These are phyloP conservation scores for Elaeis guineensis DNA, from an alignment of 176 grass and related monocot species.

Conservation along the genomic window DNA sequence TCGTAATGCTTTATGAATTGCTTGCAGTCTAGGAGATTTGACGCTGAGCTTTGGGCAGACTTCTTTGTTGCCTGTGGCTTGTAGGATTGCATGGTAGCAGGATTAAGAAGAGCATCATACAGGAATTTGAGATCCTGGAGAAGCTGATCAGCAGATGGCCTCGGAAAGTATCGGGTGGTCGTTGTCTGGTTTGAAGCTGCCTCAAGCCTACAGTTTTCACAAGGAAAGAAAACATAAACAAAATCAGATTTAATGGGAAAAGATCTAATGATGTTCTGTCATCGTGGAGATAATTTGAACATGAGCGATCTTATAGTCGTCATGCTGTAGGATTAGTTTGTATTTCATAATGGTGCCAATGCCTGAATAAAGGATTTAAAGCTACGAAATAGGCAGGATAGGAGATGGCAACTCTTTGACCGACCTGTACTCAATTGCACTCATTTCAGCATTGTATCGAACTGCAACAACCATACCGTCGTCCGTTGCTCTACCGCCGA, in stretches of 20 bases:
- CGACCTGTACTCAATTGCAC: slow-evolving; percentile 85
- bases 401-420: not conserved
- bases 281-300: no score
- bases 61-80: slow-evolving; percentile 45
- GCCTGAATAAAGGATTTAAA: no score
- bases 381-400: no score
- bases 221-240: slow-evolving; percentile 9
- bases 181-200: slow-evolving; percentile 8
- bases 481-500: slow-evolving; percentile 49
- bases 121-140: slow-evolving; percentile 63
- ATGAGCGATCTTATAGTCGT: no score
- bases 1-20: slow-evolving; percentile 91
- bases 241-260: slow-evolving; percentile 1
- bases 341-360: no score
- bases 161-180: slow-evolving; percentile 8
- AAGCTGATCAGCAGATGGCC: slow-evolving; percentile 52
- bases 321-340: no score
- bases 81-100: slow-evolving; percentile 52
- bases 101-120: slow-evolving; percentile 65
- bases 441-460: slow-evolving; percentile 65
- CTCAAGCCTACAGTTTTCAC: slow-evolving; percentile 56
- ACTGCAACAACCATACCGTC: slow-evolving; percentile 48
- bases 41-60: slow-evolving; percentile 39
- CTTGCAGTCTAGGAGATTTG: slow-evolving; percentile 86
- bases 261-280: no score